These are phyloP conservation scores for Neopestalotiopsis sp. DNA, from an alignment of 2,329 filamentous ascomycete genomes.

Conservation along the genomic window DNA sequence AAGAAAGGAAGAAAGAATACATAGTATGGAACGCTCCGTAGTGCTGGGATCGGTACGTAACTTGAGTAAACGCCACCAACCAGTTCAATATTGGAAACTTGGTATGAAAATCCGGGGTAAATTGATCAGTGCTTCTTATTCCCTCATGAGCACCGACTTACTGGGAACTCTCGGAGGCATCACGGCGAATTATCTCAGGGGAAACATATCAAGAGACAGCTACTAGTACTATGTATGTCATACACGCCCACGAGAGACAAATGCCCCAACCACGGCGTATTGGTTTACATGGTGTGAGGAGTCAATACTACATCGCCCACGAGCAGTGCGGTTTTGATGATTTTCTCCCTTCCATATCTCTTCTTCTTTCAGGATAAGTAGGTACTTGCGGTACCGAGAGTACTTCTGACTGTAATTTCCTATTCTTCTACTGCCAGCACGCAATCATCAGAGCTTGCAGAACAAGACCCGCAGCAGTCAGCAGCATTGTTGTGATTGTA, in stretches of 20 bases:
- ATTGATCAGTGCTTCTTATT: not conserved
- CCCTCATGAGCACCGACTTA: not conserved
- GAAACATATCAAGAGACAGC: not conserved
- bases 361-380: not conserved
- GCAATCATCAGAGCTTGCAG: conserved; percentile 6
- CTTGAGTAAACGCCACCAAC: not conserved
- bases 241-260: not conserved
- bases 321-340: not conserved
- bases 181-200: not conserved
- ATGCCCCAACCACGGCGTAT: not conserved
- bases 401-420: conserved; percentile 14
- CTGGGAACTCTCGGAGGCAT: not conserved
- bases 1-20: not conserved
- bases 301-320: not conserved
- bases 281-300: not conserved
- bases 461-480: not conserved
- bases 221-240: not conserved
- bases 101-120: conserved; percentile 14
- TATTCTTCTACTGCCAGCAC: not conserved
- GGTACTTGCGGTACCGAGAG: not conserved
- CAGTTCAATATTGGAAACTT: conserved; percentile 15
- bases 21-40: not conserved
- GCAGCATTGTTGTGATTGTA: not conserved
- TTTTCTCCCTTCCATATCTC: not conserved
- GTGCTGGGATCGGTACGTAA: not conserved